Percentiles rank a stretch among this genome's conserved stretches.
Evolutionary conservation across 1,284 basidiomycete species (phyloP).

Genomic region (Leccinum subatratum): DNA sequence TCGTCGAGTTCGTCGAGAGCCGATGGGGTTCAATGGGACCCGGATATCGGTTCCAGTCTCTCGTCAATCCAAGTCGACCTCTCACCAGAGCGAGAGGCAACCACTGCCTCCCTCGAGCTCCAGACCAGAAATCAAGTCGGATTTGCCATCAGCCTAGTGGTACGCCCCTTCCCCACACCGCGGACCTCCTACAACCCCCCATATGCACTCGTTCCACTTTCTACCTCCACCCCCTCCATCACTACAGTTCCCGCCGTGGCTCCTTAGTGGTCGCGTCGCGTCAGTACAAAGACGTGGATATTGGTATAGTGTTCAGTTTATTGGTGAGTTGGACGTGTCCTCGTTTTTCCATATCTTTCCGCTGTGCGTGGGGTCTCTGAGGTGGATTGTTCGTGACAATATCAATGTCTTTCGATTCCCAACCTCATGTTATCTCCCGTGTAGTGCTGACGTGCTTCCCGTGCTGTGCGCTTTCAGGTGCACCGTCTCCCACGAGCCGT

Average conservation of each 20-base stretch:
- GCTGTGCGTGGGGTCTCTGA: not conserved
- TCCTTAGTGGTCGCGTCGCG: slow-evolving; percentile 16
- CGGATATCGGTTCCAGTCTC: slow-evolving; percentile 9
- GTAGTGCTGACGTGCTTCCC: slow-evolving; percentile 14
- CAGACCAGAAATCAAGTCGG: slow-evolving; percentile 11
- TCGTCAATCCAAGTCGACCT: not conserved
- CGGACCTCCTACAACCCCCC: slow-evolving; percentile 5
- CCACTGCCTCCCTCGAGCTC: not conserved
- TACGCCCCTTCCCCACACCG: slow-evolving; percentile 8
- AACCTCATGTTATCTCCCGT: slow-evolving; percentile 3
- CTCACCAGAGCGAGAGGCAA: slow-evolving; percentile 9
- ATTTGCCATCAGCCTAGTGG: slow-evolving; percentile 17
- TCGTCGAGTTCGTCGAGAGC: not conserved
- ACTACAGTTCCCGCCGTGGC: slow-evolving; percentile 2
- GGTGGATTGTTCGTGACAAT: slow-evolving; percentile 4
- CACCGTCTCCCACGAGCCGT: slow-evolving; percentile 8
- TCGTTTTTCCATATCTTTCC: not conserved
- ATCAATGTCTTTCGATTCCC: not conserved
- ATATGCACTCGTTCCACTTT: slow-evolving; percentile 10
- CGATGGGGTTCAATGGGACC: slow-evolving; percentile 17
- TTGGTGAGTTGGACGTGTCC: slow-evolving; percentile 20
- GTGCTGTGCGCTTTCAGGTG: slow-evolving; percentile 14
- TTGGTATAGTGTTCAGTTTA: too few species aligned
- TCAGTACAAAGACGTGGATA: too few species aligned
- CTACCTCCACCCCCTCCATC: slow-evolving; percentile 16